Evolutionary conservation across 1,284 basidiomycete genomes (phyloP).

Genomic region (Rhizoctonia solani): DNA sequence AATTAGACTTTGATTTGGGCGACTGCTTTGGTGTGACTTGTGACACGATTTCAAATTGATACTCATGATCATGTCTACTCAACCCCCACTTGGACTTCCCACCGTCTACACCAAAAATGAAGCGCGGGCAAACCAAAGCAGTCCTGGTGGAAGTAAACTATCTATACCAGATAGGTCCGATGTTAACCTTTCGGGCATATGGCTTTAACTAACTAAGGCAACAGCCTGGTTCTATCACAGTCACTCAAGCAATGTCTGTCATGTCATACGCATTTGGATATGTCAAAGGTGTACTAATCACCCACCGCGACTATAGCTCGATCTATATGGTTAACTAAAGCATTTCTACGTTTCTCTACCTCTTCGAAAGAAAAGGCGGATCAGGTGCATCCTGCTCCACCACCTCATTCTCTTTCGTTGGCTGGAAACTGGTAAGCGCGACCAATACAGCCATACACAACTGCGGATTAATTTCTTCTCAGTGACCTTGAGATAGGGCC

Average conservation of each 20-base stretch:
- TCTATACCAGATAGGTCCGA: conserved; percentile 25
- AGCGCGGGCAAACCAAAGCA: conserved; percentile 18
- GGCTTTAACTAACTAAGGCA: background rate
- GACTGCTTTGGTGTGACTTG: background rate
- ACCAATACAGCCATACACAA: too few relatives aligned
- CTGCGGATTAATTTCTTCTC: too few relatives aligned
- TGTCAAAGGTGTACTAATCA: background rate
- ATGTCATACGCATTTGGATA: background rate
- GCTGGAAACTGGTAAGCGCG: conserved; percentile 25
- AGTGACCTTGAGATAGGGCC: conserved; percentile 31
- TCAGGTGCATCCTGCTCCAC: conserved; percentile 10
- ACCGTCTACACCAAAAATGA: conserved; percentile 3
- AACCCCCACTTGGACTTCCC: conserved; percentile 8
- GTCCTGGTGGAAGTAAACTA: conserved; percentile 6
- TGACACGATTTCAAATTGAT: background rate
- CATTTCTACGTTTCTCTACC: conserved; percentile 26
- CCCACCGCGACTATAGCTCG: background rate
- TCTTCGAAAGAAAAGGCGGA: conserved; percentile 26
- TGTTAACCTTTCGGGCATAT: background rate
- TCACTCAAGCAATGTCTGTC: conserved; percentile 27
- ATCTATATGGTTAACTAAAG: conserved; percentile 24
- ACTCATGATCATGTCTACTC: background rate
- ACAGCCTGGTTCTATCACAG: conserved; percentile 21
- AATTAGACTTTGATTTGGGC: background rate
- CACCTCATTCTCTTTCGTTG: conserved; percentile 11